Percentiles rank a stretch among this genome's conserved stretches.
Conservation (phyloP, 192 early-diverging fungal species). For the Funneliformis geosporum region DNA sequence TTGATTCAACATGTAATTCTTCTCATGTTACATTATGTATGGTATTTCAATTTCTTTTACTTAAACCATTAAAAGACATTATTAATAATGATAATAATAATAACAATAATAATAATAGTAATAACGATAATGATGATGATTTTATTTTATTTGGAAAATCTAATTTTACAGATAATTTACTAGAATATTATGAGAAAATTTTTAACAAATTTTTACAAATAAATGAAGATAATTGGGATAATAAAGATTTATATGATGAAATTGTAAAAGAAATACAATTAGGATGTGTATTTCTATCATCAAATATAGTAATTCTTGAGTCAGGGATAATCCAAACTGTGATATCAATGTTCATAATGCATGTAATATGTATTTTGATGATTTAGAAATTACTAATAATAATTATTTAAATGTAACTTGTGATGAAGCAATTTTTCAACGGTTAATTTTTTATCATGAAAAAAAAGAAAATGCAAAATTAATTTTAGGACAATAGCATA, state of each 20-base stretch:
- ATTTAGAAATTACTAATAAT: background rate
- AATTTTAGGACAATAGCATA: background rate
- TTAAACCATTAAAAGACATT: too few relatives aligned
- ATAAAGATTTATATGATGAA: background rate
- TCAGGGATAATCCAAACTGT: background rate
- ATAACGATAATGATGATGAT: background rate
- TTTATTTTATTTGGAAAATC: background rate
- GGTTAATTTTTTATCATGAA: background rate
- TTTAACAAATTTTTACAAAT: background rate
- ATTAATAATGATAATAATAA: too few relatives aligned
- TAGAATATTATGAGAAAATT: background rate
- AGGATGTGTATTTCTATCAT: background rate
- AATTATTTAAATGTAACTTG: background rate
- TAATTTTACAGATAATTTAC: background rate
- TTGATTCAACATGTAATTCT: too few relatives aligned
- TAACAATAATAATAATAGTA: background rate
- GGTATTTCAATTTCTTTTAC: too few relatives aligned
- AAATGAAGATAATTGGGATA: background rate
- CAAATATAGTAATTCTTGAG: background rate
- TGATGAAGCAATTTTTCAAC: background rate
- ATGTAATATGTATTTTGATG: background rate
- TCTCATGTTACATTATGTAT: background rate
- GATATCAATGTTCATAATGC: constrained; percentile 3
- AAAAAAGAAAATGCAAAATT: background rate
- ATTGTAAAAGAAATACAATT: background rate